Base-by-base conservation (phyloP, 345 rosid species). In the Murraya koenigii region DNA sequence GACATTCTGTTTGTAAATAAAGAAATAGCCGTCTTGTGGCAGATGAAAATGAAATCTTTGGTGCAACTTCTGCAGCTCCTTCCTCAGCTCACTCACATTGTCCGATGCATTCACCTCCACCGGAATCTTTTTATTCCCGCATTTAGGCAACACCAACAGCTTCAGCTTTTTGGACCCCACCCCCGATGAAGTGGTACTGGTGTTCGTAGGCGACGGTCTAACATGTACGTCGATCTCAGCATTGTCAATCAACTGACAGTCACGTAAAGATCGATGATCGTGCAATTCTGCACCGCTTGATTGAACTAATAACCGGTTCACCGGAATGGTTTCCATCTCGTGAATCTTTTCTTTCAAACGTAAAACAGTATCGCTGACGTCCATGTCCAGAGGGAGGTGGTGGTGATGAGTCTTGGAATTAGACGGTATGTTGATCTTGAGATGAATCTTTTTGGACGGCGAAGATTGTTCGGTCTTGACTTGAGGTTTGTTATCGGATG, bases 21-120 rank as follows among this genome's bases (percentile, higher is more conserved):
- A 95, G 55, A 93, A 93, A 33, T 92, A 93, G 2, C 93, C 97
- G 79, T 93, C 97, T 28, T 81, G 87, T 14, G 95, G 98, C 7
- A 90, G 86, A 65, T 78, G 84, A 22, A 95, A 72, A 17, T 90
- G 85, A 61, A 80, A 39, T 75, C 80, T 86, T 75, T 89, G 87
- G 7, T 87, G 89, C 94, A 95, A 55, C 79, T 84, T 89, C 32
- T 86, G 86, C 36, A 95, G 80, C 80, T 90, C 91, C 58, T 86
- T 91, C 76, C 93, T 92, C 79, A 93, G 70, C 73, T 88, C 93
- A 22, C 91, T 87, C 0, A 95, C 95, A 5, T 85, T 88, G 74
- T 95, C 98, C 8, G 84, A 64, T 0, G 89, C 85, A 25, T 82
- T 92, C 47, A 95, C 83, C 60, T 90, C 97, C 69, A 93, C 86